Conservation (phyloP, 2,329 filamentous ascomycete genomes). For the Botrytis paeoniae region DNA sequence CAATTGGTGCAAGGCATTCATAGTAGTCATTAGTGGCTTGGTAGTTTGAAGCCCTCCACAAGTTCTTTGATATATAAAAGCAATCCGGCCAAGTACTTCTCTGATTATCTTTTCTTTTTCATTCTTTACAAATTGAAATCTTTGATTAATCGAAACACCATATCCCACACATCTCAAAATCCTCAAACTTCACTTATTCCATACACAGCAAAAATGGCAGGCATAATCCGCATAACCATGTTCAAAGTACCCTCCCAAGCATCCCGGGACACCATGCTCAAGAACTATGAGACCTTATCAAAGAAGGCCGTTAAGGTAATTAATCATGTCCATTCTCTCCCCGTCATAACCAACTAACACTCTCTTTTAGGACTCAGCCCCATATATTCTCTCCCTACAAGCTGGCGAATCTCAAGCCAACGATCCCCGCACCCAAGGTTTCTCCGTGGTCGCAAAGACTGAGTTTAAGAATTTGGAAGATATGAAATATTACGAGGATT, state of each 20-base stretch:
- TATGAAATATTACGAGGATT: conserved; percentile 58
- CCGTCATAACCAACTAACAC: neutral
- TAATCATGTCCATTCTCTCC: neutral
- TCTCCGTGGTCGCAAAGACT: conserved; percentile 51
- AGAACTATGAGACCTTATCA: conserved; percentile 37
- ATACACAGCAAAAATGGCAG: conserved; percentile 17
- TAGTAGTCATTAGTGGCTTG: neutral
- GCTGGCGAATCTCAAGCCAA: conserved; percentile 45
- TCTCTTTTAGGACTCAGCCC: conserved; percentile 49
- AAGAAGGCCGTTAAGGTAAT: conserved; percentile 45
- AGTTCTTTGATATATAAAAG: neutral
- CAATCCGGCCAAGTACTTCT: neutral
- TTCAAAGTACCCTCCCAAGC: conserved; percentile 51
- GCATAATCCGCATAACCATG: conserved; percentile 49
- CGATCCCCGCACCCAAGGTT: conserved; percentile 53
- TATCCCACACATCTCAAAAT: neutral
- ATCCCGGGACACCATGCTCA: conserved; percentile 44
- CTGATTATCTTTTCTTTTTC: neutral
- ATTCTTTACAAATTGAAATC: neutral
- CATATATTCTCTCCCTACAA: conserved; percentile 53
- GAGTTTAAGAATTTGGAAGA: conserved; percentile 54
- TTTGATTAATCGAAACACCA: too few relatives aligned
- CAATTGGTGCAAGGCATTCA: neutral
- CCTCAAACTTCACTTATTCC: neutral
- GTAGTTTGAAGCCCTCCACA: neutral